phyloP scores from a whole-genome alignment of 768 basidiomycete genomes.

The Mycena metata region DNA sequence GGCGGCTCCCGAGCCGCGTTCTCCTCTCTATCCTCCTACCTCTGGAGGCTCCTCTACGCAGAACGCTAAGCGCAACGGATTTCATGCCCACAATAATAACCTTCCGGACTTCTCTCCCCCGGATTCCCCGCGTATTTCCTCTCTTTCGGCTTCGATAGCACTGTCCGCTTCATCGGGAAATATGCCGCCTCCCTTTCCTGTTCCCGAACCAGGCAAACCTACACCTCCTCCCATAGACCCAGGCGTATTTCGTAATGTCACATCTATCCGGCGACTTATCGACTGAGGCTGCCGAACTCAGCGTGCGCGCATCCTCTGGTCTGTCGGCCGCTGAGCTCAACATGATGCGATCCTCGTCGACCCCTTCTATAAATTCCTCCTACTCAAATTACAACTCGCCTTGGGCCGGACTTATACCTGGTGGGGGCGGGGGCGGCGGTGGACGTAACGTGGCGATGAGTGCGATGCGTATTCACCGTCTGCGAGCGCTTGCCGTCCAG shows the following conservation, averaged over 20 bases:
- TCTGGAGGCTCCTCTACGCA: slow-evolving; percentile 28
- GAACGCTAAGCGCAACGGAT: slow-evolving; percentile 54
- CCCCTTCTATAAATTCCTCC: slow-evolving; percentile 32
- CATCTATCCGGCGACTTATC: slow-evolving; percentile 82
- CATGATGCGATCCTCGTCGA: slow-evolving; percentile 61
- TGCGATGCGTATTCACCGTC: slow-evolving; percentile 83
- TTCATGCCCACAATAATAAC: slow-evolving; percentile 55
- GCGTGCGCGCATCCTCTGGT: slow-evolving; percentile 89
- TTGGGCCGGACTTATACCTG: slow-evolving; percentile 78
- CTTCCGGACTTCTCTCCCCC: slow-evolving; percentile 53
- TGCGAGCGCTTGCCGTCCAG: slow-evolving; percentile 87
- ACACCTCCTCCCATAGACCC: slow-evolving; percentile 92
- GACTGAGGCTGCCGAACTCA: slow-evolving; percentile 92
- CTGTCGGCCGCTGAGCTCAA: slow-evolving; percentile 81
- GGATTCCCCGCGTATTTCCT: slow-evolving; percentile 56
- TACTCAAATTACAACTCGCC: slow-evolving; percentile 46
- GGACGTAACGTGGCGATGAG: slow-evolving; percentile 89
- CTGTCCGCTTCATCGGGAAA: slow-evolving; percentile 27
- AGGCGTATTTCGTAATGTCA: slow-evolving; percentile 84
- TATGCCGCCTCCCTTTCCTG: slow-evolving; percentile 62
- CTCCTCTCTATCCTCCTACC: slow-evolving; percentile 50
- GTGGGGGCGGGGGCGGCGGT: slow-evolving; percentile 59
- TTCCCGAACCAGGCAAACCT: slow-evolving; percentile 73
- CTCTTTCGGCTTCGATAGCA: slow-evolving; percentile 48
- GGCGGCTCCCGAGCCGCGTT: slow-evolving; percentile 59